Conservation (phyloP, 768 basidiomycete genomes). For the Lentinula sp. region DNA sequence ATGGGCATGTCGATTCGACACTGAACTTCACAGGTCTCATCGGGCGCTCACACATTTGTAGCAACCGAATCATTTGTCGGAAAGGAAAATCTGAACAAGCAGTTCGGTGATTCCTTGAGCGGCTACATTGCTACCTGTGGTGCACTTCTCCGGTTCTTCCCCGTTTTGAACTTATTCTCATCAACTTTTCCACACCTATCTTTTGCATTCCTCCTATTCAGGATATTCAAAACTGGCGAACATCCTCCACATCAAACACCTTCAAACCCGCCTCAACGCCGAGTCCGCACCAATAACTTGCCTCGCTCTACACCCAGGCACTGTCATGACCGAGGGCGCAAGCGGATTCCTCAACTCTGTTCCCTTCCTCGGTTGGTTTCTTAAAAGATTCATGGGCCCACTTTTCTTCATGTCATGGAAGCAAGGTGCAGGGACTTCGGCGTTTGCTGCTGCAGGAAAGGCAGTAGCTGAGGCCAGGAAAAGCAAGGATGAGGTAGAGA, state of each 20-base stretch:
- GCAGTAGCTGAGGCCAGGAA: too few species aligned
- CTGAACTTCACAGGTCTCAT: too few species aligned
- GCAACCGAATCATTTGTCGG: too few species aligned
- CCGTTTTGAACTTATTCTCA: not conserved
- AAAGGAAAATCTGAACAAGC: too few species aligned
- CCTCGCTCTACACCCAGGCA: conserved; percentile 23
- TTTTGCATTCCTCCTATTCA: not conserved
- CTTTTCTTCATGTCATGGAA: conserved; percentile 13
- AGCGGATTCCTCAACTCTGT: not conserved
- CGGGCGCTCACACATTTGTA: too few species aligned
- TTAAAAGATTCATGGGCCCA: conserved; percentile 13
- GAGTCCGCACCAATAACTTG: conserved; percentile 19
- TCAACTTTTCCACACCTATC: not conserved
- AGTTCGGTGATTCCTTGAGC: too few species aligned
- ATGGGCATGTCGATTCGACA: conserved; percentile 42
- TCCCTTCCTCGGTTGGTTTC: conserved; percentile 12
- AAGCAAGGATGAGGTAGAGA: too few species aligned
- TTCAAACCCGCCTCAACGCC: conserved; percentile 30
- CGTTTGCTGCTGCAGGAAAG: too few species aligned
- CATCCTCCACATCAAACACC: conserved; percentile 27
- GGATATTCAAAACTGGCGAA: conserved; percentile 14
- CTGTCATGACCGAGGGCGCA: conserved; percentile 17
- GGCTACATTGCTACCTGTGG: conserved; percentile 8
- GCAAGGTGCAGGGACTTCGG: conserved; percentile 12
- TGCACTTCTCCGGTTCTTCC: not conserved